Base-by-base conservation (phyloP, 1,139 yeast species). In the Pichia norvegensis region DNA sequence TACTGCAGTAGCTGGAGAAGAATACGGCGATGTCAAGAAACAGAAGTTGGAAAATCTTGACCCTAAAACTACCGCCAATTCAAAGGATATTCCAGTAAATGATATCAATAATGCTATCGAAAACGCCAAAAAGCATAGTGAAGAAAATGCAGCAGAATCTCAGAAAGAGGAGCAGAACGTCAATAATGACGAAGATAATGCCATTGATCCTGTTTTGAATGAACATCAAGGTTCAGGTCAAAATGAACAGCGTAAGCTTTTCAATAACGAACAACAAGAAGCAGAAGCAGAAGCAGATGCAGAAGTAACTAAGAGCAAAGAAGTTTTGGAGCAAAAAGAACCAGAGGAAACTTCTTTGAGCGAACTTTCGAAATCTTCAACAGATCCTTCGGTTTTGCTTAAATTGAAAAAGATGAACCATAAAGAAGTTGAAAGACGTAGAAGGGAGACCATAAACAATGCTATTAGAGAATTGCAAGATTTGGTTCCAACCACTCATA, bases 391-490 rank as follows among this genome's bases (percentile, higher is more conserved):
- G 29, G 96, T 86, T 64, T 88, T 96, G 95, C 90, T 84, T 62
- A 77, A 77, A 55, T 77, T 79, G 62, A 78, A 97, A 57, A 81
- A 85, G 58, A 86, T 85, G 57, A 90, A 87, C 65, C 99, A 92
- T 69, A 92, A 92, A 67, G 98, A 94, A 67, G 98, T 92, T 29
- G 99, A 92, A 68, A 78, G 97, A 61, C 80, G 97, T 59, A 81
- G 99, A 62, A 79, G 99, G 59, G 97, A 92, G 62, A 80, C 84
- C 43, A 92, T 92, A 62, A 92, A 90, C 66, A 73, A 76, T 44
- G 97, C 97, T 13, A 90, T 92, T 62, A 82, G 81, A 58, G 88
- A 82, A 58, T 74, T 92, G 57, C 86, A 95, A 36, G 78, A 78
- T 41, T 69, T 85, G 49, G 80, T 92, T 46, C 97, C 97, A 19